Percentiles rank a stretch among this genome's conserved stretches.
Conservation (phyloP, 768 basidiomycete species). For the Calocybe gangraenosa region DNA sequence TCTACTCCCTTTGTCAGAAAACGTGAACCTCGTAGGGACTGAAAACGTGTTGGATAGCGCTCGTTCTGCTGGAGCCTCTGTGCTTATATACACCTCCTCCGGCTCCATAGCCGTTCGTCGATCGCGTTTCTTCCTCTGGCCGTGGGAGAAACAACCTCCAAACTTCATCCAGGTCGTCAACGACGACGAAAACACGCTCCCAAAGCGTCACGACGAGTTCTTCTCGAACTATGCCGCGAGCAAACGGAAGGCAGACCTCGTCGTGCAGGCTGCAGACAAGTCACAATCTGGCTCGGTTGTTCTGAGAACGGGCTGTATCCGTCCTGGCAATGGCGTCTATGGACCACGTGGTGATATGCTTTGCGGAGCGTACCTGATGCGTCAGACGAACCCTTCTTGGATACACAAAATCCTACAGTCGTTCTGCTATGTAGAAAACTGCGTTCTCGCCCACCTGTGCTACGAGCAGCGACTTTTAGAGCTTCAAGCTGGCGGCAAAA, state of each 20-base stretch:
- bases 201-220: slow-evolving; percentile 54
- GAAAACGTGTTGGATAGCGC: slow-evolving; percentile 62
- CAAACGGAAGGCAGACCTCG: slow-evolving; percentile 54
- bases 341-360: slow-evolving; percentile 74
- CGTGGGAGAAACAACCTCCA: slow-evolving; percentile 62
- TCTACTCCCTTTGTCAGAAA: slow-evolving; percentile 50
- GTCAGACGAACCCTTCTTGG: slow-evolving; percentile 63
- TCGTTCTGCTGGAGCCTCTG: slow-evolving; percentile 47
- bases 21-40: slow-evolving; percentile 66
- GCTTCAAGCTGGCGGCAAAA: slow-evolving; percentile 23
- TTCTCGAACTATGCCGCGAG: slow-evolving; percentile 79
- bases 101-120: slow-evolving; percentile 58
- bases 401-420: slow-evolving; percentile 52
- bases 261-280: slow-evolving; percentile 35
- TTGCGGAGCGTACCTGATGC: slow-evolving; percentile 58
- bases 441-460: slow-evolving; percentile 63
- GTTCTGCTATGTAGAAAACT: slow-evolving; percentile 75
- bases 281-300: slow-evolving; percentile 23
- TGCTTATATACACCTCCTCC: slow-evolving; percentile 71
- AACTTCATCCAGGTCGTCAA: slow-evolving; percentile 59
- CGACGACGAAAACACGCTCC: slow-evolving; percentile 52
- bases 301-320: slow-evolving; percentile 66
- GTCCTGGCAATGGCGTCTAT: slow-evolving; percentile 77
- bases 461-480: slow-evolving; percentile 74
- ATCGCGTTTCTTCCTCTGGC: slow-evolving; percentile 65